Conservation (phyloP, 305 asterid species). For the Euphrasia arctica region DNA sequence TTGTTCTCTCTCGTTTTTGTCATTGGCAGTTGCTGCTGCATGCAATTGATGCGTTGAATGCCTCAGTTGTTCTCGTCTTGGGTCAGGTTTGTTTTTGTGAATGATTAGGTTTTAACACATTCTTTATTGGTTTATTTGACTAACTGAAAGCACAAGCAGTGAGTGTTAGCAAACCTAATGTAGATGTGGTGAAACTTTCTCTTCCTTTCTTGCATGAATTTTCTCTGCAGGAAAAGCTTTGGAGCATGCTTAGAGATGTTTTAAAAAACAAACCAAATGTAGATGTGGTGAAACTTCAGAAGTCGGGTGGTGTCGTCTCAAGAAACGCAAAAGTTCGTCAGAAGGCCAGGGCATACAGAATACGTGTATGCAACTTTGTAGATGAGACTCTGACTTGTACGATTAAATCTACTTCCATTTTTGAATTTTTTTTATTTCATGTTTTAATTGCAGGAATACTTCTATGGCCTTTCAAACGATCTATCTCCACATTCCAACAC, state of each 20-base stretch:
- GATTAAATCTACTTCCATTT: background rate
- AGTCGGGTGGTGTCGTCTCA: slow-evolving; percentile 97
- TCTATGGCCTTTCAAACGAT: slow-evolving; percentile 87
- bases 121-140: no score
- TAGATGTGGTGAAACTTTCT: no score
- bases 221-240: slow-evolving; percentile 74
- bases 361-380: slow-evolving; percentile 57
- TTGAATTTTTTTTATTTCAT: slow-evolving; percentile 5
- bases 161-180: no score
- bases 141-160: no score
- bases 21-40: slow-evolving; percentile 83
- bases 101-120: slow-evolving; percentile 12
- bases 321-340: slow-evolving; percentile 92
- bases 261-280: slow-evolving; percentile 67
- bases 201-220: no score
- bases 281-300: slow-evolving; percentile 98
- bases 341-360: slow-evolving; percentile 71
- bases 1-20: slow-evolving; percentile 17
- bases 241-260: slow-evolving; percentile 92
- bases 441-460: slow-evolving; percentile 64
- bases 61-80: slow-evolving; percentile 85
- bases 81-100: slow-evolving; percentile 71
- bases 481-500: slow-evolving; percentile 92
- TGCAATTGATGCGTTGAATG: slow-evolving; percentile 80
- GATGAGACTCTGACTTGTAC: background rate